These are phyloP conservation scores for Coffea canephora DNA, from an alignment of 257 asterid genomes.

Conservation along the genomic window DNA sequence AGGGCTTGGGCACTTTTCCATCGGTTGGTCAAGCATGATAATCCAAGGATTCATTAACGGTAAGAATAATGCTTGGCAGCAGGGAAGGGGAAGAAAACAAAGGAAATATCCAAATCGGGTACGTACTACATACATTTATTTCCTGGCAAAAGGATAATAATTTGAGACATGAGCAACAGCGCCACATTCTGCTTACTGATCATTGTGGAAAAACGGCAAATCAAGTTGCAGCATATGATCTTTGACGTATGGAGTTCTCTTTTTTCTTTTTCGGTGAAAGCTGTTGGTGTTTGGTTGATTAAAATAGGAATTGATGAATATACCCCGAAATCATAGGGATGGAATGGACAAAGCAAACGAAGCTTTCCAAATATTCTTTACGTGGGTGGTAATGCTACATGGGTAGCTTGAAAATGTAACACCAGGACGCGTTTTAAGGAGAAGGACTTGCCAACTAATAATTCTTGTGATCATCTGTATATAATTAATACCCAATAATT, in stretches of 20 bases:
- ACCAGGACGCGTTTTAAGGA: conserved; percentile 59
- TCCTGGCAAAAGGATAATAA: neutral
- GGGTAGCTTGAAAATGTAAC: conserved; percentile 54
- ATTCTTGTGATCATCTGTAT: conserved; percentile 25
- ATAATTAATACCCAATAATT: neutral
- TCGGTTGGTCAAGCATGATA: neutral
- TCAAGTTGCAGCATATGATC: neutral
- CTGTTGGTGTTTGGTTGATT: neutral
- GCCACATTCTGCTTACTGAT: neutral
- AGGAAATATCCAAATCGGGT: neutral
- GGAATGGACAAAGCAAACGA: conserved; percentile 26
- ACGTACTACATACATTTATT: neutral
- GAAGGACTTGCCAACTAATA: conserved; percentile 37
- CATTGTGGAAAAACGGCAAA: neutral
- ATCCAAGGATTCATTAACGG: conserved; percentile 4
- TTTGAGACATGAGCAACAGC: neutral
- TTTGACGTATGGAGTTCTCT: neutral
- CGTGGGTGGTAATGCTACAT: conserved; percentile 26
- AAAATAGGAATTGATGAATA: neutral
- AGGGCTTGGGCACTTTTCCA: conserved; percentile 32
- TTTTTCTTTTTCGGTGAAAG: neutral
- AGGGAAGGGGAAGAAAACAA: neutral
- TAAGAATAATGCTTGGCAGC: conserved; percentile 12
- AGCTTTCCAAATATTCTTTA: conserved; percentile 30
- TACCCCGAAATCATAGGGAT: conserved; percentile 5